phyloP scores from a whole-genome alignment of 768 basidiomycete species.

The Hortiboletus campestris region DNA sequence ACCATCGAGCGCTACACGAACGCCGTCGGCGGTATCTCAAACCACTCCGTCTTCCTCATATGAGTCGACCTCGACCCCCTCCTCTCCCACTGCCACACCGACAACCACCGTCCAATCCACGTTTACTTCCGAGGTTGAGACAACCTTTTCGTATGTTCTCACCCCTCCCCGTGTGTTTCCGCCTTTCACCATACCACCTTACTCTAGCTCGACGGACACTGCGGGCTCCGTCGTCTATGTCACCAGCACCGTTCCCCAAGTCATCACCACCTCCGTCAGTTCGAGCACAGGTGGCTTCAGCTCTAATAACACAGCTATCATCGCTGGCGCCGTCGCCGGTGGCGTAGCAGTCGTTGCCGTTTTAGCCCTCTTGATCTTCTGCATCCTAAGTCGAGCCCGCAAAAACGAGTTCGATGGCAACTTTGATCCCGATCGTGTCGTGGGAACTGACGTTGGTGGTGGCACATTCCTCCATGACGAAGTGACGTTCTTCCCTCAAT shows the following conservation, averaged over 20 bases:
- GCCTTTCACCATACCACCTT: neutral
- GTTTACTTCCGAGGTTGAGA: conserved; percentile 18
- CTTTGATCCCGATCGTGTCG: conserved; percentile 48
- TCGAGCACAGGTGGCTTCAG: neutral
- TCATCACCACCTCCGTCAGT: conserved; percentile 12
- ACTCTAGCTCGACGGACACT: conserved; percentile 25
- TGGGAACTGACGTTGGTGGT: conserved; percentile 19
- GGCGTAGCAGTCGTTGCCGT: conserved; percentile 35
- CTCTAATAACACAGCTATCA: conserved; percentile 36
- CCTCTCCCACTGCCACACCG: neutral
- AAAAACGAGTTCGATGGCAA: conserved; percentile 48
- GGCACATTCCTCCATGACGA: conserved; percentile 30
- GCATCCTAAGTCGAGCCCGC: conserved; percentile 22
- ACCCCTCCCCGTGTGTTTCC: neutral
- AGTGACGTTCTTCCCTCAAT: conserved; percentile 23
- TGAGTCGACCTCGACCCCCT: neutral
- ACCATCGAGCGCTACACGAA: neutral
- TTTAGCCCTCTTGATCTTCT: conserved; percentile 30
- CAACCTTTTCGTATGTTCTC: conserved; percentile 18
- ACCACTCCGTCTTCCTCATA: neutral
- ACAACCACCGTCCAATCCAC: neutral
- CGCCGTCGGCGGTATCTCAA: neutral
- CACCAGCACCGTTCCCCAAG: conserved; percentile 16
- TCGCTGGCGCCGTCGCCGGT: conserved; percentile 55
- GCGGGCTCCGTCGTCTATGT: conserved; percentile 18